Percentiles rank a stretch among this genome's conserved stretches.
phyloP scores from a whole-genome alignment of 1,284 basidiomycete genomes.

The Irpex sp. region DNA sequence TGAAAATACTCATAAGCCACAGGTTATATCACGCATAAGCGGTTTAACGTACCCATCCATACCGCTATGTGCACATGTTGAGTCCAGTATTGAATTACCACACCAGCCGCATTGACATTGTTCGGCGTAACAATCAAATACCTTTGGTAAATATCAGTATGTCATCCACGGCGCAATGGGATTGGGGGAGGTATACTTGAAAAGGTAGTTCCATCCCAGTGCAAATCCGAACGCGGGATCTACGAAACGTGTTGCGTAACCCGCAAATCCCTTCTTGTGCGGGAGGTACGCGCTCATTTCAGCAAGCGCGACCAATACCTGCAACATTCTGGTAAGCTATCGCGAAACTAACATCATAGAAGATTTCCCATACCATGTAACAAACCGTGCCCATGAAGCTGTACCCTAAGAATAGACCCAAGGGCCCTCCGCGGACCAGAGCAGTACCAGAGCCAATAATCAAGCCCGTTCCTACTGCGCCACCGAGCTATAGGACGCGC shows the following conservation, averaged over 20 bases:
- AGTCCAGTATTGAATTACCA: constrained; percentile 63
- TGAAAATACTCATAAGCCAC: constrained; percentile 17
- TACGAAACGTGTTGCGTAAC: constrained; percentile 45
- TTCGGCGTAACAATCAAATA: constrained; percentile 33
- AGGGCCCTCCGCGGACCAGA: constrained; percentile 49
- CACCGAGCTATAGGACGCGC: constrained; percentile 41
- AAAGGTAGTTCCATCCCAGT: constrained; percentile 37
- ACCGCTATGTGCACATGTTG: constrained; percentile 46
- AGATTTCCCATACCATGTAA: constrained; percentile 36
- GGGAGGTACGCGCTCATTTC: constrained; percentile 38
- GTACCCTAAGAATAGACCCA: constrained; percentile 49
- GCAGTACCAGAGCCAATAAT: constrained; percentile 71
- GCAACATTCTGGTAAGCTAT: constrained; percentile 6
- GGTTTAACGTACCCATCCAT: constrained; percentile 46
- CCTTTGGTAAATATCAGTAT: constrained; percentile 9
- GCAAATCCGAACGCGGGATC: constrained; percentile 49
- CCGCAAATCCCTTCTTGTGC: constrained; percentile 39
- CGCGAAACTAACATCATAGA: not conserved
- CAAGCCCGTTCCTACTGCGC: constrained; percentile 69
- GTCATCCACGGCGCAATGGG: not conserved
- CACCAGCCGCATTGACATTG: constrained; percentile 49
- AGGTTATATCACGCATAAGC: too few species aligned
- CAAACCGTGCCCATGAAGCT: constrained; percentile 53
- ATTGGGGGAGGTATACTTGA: constrained; percentile 19
- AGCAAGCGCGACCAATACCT: constrained; percentile 36